Evolutionary conservation across 805 yeast species (phyloP), one percentile per base, ranked within the genome.

Genomic region (Komagataella populi): DNA sequence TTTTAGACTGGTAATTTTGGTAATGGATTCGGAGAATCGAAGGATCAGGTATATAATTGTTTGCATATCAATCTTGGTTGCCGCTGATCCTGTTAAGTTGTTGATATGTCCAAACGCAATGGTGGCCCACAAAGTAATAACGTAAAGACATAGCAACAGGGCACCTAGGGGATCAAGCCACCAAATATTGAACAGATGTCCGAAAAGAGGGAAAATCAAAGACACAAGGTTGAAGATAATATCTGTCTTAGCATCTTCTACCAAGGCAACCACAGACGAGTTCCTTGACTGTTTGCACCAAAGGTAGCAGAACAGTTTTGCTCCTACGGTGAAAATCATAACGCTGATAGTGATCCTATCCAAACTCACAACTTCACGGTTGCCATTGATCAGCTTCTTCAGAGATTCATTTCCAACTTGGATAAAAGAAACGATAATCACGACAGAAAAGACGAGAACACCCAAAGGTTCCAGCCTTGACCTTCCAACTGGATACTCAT

Each of bases 101-200:
- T 78, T 76, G 47, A 86, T 81, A 59, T 86, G 95, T 53, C 80
- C 90, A 57, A 79, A 71, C 2, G 87, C 85, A 0, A 77, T 82
- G 16, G 56, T 55, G 4, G 76, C 65, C 95, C 95, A 85, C 50
- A 82, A 77, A 2, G 65, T 56, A 14, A 85, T 74, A 43, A 85
- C 78, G 57, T 84, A 85, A 6, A 74, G 48, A 10, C 87, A 81
- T 48, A 85, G 70, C 1, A 74, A 18, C 39, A 83, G 63, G 0
- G 95, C 95, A 14, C 95, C 93, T 3, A 78, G 56, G 1, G 93
- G 80, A 66, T 85, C 95, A 47, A 83, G 59, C 87, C 88, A 83
- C 83, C 87, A 81, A 16, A 73, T 58, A 17, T 72, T 63, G 16
- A 74, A 62, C n/a, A 62, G 57, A 51, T 71, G 67, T 1, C 91